A percentile compares a stretch with the other conserved stretches of the same genome.
Conservation (phyloP, 2,329 filamentous ascomycete species). For the Tricladium varicosporioides region DNA sequence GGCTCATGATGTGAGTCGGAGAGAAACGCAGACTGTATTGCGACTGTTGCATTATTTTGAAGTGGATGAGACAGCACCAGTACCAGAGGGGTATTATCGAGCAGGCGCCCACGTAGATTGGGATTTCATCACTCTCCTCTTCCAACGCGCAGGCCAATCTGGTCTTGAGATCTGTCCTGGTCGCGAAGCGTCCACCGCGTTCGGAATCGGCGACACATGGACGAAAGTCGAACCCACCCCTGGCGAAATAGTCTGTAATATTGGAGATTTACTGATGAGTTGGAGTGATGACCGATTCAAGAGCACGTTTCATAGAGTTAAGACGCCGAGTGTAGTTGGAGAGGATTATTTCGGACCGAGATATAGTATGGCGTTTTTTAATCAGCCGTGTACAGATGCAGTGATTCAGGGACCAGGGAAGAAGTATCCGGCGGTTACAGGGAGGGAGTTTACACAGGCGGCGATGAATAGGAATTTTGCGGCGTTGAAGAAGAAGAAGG, state of each 20-base stretch:
- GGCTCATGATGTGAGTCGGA: conserved; percentile 46
- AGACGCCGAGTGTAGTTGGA: conserved; percentile 52
- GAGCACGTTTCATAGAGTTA: conserved; percentile 63
- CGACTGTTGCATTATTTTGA: conserved; percentile 58
- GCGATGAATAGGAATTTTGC: conserved; percentile 57
- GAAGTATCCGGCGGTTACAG: conserved; percentile 61
- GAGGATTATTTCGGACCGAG: conserved; percentile 57
- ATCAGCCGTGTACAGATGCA: conserved; percentile 58
- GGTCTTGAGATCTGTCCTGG: conserved; percentile 66
- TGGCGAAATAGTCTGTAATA: conserved; percentile 61
- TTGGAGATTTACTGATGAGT: conserved; percentile 64
- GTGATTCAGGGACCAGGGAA: conserved; percentile 58
- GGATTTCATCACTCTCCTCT: conserved; percentile 61
- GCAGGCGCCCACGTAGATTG: conserved; percentile 65
- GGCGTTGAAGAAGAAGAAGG: conserved; percentile 48
- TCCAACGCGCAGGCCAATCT: conserved; percentile 58
- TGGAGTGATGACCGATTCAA: conserved; percentile 69
- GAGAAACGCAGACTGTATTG: conserved; percentile 52
- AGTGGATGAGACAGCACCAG: conserved; percentile 35
- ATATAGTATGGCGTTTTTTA: conserved; percentile 66
- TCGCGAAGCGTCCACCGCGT: conserved; percentile 56
- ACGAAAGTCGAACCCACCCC: conserved; percentile 57
- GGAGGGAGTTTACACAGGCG: conserved; percentile 55
- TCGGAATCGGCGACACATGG: conserved; percentile 59
- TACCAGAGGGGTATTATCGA: conserved; percentile 50